Evolutionary conservation across 129 eudicot species (phyloP), one percentile per base, ranked within the genome.

Genomic region (Flaveria brownii): DNA sequence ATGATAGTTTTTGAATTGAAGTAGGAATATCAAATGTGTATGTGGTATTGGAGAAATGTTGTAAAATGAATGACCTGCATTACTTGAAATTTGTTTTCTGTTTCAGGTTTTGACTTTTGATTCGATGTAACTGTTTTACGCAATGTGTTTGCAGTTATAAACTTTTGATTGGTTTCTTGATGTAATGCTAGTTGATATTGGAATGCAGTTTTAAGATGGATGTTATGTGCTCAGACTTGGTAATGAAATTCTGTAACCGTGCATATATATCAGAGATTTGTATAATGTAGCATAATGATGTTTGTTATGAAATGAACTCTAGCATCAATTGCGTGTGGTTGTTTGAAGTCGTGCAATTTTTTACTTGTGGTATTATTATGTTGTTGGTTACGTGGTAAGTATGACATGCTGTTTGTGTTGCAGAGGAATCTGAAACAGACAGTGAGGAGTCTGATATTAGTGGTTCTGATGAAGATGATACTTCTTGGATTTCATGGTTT

Each of bases 401-500:
- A 28, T 46, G 17, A 50, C 14, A 62, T 66, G 56, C 59, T n/a
- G 8, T 26, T 47, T 41, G 66, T 59, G 22, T 51, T 78, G 80
- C 91, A 91, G 97, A 88, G 77, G 93, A 88, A 82, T 91, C 93
- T 50, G 93, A 91, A 81, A 86, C 97, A 41, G 97, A 88, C 79
- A 91, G 91, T 45, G 97, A 91, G 83, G 93, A 88, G 71, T 91
- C 97, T 70, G 91, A 91, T 79, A 93, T 86, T 57, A 88, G 97
- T 74, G 97, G 93, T 70, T 91, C 97, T 70, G 93, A 88, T 39
- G 97, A 89, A 78, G 97, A 91, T 28, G 97, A 91, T 51, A 91
- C 97, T 22, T 86, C 93, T 52, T 91, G 97, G 97, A 88, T 91
- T 70, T 88, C 97, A 76, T 91, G 97, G 97, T 91, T 91, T 72